Evolutionary conservation across 352 stramenopile genomes (phyloP), one percentile per base, ranked within the genome.

Genomic region (Globisporangium nodosum): DNA sequence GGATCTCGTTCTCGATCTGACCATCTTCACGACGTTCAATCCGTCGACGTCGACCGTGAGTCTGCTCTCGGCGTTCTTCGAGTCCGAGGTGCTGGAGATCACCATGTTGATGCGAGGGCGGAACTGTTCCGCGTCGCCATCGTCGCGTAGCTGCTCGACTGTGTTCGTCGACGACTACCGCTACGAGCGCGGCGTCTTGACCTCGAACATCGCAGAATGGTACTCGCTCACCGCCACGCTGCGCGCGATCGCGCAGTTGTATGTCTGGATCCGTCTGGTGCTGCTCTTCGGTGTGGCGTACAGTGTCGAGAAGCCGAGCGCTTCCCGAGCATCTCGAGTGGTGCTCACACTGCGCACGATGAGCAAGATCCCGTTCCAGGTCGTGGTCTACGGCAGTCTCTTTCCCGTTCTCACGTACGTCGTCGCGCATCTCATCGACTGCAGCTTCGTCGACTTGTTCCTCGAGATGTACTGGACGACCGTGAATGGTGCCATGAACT

Each of bases 131-230:
- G 18, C 27, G 16, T 15, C 11, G 13, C n/a, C 27, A 33, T 13
- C 21, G 5, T 21, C 31, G 1, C 9, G 35, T 18, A 11, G 40
- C 13, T 71, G 74, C 42, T 40, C 33, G 7, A 79, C 72, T 0
- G 51, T 83, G 3, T 78, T 86, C 27, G 15, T 86, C 8, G 76
- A 86, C 45, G 76, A 86, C 51, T 79, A 76, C 31, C 66, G 75
- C 13, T 88, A 85, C 33, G 73, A 85, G 33, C 65, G 75, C 1
- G 61, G 67, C 12, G 52, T 62, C 1, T 4, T 83, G 0, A 63
- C 69, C 54, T 76, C 66, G 5, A 76, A 76, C 31, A 55, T 68
- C 3, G 56, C 61, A 5, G 69, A 81, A 18, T 74, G 64, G 63
- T 78, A 74, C 21, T 13, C 16, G 3, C 49, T 79, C 30, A 70